Evolutionary conservation across 495 filamentous ascomycete species (phyloP).

Genomic region (Podospora pseudocomata): DNA sequence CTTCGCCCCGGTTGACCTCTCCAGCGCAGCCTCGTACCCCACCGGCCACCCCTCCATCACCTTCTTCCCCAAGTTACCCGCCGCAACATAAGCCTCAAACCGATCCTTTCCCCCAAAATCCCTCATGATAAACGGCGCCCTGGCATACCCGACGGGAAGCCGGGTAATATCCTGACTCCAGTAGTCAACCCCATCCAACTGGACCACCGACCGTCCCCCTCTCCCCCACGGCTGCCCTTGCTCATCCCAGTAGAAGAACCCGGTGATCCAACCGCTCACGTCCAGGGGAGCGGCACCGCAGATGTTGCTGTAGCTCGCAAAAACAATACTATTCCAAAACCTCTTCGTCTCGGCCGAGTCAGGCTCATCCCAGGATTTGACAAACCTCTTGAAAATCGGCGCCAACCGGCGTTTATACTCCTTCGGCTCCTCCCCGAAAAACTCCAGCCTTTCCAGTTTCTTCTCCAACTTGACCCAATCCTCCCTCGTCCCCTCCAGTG

Average conservation of each 20-base stretch:
- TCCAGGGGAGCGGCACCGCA: constrained; percentile 29
- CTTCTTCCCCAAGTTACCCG: constrained; percentile 30
- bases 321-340: constrained; percentile 46
- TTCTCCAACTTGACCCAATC: constrained; percentile 38
- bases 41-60: constrained; percentile 23
- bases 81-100: constrained; percentile 30
- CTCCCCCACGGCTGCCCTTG: constrained; percentile 29
- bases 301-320: constrained; percentile 6
- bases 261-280: constrained; percentile 47
- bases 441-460: constrained; percentile 29
- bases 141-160: constrained; percentile 31
- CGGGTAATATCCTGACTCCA: constrained; percentile 22
- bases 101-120: constrained; percentile 21
- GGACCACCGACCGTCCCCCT: not conserved
- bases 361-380: constrained; percentile 33
- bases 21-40: constrained; percentile 25
- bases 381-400: constrained; percentile 38
- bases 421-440: constrained; percentile 37
- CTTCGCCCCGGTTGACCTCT: constrained; percentile 16
- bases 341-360: constrained; percentile 28
- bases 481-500: constrained; percentile 32
- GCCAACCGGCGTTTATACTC: constrained; percentile 27
- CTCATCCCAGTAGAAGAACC: constrained; percentile 47
- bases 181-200: constrained; percentile 26
- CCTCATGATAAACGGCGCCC: constrained; percentile 30